Evolutionary conservation across 2,329 filamentous ascomycete genomes (phyloP).

Genomic region (Penicillium hordei): DNA sequence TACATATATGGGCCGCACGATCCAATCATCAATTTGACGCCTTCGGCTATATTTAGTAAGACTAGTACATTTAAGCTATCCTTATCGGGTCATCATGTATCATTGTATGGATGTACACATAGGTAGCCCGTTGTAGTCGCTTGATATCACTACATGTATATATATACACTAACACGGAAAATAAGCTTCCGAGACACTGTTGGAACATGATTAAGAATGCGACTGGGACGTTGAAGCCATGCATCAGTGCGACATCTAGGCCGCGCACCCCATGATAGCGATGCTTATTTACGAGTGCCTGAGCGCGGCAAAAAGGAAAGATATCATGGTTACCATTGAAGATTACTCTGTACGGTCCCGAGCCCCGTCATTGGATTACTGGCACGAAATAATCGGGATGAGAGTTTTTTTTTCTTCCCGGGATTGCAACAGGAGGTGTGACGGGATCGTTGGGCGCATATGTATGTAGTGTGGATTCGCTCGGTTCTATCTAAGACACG

Average conservation of each 20-base stretch:
- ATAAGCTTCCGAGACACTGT: not conserved
- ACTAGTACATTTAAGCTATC: not conserved
- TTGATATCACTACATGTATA: not conserved
- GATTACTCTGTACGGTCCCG: not conserved
- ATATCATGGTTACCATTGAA: not conserved
- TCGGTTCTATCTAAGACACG: constrained; percentile 1
- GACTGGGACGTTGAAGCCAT: not conserved
- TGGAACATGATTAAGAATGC: not conserved
- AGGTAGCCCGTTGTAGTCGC: not conserved
- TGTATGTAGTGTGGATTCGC: not conserved
- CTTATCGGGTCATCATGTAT: not conserved
- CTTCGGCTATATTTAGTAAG: constrained; percentile 4
- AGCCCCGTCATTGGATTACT: not conserved
- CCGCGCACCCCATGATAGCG: not conserved
- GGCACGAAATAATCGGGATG: not conserved
- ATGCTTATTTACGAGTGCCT: not conserved
- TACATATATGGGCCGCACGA: not conserved
- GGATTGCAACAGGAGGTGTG: not conserved
- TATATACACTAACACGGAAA: not conserved
- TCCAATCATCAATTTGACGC: not conserved
- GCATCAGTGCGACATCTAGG: not conserved
- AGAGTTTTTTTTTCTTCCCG: no score
- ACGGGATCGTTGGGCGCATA: not conserved
- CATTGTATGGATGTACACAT: not conserved
- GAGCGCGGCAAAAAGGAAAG: not conserved